These are phyloP conservation scores for Aspergillus carbonarius DNA, from an alignment of 2,329 filamentous ascomycete genomes.

Conservation along the genomic window DNA sequence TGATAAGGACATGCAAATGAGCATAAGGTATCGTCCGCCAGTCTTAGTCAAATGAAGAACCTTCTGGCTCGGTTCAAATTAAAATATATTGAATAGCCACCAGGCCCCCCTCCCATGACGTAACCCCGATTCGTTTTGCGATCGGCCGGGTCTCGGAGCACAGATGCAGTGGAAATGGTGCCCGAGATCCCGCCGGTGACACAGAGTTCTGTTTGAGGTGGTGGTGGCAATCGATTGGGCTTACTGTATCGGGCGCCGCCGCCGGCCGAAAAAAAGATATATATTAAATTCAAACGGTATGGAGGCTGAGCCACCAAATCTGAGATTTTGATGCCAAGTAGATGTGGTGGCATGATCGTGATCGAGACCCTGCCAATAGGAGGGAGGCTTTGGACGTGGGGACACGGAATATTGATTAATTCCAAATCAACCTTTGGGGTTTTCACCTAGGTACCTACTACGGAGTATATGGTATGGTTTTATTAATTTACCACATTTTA, in stretches of 20 bases:
- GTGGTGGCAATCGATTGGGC: neutral
- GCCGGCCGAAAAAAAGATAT: neutral
- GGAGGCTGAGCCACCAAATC: neutral
- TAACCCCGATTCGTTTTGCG: neutral
- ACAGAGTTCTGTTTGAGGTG: neutral
- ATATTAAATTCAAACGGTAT: neutral
- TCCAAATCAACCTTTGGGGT: constrained; percentile 5
- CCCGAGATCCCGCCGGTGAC: constrained; percentile 1
- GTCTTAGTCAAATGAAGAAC: neutral
- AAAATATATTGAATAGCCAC: neutral
- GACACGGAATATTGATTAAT: constrained; percentile 9
- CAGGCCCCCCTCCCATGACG: neutral
- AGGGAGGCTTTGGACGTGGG: neutral
- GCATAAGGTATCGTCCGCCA: too few species aligned
- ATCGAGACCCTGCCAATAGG: neutral
- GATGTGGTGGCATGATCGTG: constrained; percentile 13
- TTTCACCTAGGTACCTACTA: too few species aligned
- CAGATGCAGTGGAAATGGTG: neutral
- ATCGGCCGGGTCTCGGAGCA: neutral
- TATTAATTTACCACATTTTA: neutral
- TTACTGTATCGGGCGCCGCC: neutral
- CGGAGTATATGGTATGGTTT: neutral
- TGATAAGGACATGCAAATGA: neutral
- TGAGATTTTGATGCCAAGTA: neutral
- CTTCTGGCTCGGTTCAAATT: neutral